phyloP scores from a whole-genome alignment of 352 stramenopile genomes.

The Pythium phragmiticola region DNA sequence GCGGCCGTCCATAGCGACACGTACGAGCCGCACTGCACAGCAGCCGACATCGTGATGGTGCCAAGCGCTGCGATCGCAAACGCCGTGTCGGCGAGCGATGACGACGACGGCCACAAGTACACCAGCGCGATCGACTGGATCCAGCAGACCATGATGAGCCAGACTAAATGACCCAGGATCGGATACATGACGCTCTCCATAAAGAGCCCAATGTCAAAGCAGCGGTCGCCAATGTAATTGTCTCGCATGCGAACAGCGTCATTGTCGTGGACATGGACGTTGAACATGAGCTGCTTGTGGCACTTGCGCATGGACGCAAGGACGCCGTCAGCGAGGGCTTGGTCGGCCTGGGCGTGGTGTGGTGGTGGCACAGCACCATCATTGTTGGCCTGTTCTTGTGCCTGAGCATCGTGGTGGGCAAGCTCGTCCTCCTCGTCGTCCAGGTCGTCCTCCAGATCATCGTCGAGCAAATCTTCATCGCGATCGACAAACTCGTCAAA shows the following conservation, averaged over 20 bases:
- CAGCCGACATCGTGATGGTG: not conserved
- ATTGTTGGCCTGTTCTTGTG: slow-evolving; percentile 12
- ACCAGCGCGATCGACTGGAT: slow-evolving; percentile 47
- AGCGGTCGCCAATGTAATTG: slow-evolving; percentile 62
- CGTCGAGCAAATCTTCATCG: slow-evolving; percentile 23
- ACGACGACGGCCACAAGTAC: slow-evolving; percentile 37
- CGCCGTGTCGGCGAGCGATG: slow-evolving; percentile 44
- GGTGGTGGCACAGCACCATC: slow-evolving; percentile 9
- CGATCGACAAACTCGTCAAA: slow-evolving; percentile 28
- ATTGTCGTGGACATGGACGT: slow-evolving; percentile 68
- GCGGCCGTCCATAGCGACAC: slow-evolving; percentile 62
- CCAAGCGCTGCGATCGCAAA: slow-evolving; percentile 54
- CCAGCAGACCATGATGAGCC: slow-evolving; percentile 55
- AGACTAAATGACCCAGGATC: slow-evolving; percentile 42
- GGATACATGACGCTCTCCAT: slow-evolving; percentile 60
- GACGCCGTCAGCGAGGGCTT: slow-evolving; percentile 46
- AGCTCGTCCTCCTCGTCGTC: slow-evolving; percentile 17
- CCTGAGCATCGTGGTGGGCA: slow-evolving; percentile 17
- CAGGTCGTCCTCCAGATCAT: slow-evolving; percentile 22
- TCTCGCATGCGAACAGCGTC: slow-evolving; percentile 53
- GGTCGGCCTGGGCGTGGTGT: slow-evolving; percentile 36
- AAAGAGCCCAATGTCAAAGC: slow-evolving; percentile 74
- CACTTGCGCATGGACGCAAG: slow-evolving; percentile 54
- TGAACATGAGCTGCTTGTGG: slow-evolving; percentile 73
- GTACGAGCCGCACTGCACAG: slow-evolving; percentile 27